Percentiles rank a stretch among this genome's conserved stretches.
Evolutionary conservation across 768 basidiomycete genomes (phyloP).

Genomic region (Rhodotorula kratochvilovae): DNA sequence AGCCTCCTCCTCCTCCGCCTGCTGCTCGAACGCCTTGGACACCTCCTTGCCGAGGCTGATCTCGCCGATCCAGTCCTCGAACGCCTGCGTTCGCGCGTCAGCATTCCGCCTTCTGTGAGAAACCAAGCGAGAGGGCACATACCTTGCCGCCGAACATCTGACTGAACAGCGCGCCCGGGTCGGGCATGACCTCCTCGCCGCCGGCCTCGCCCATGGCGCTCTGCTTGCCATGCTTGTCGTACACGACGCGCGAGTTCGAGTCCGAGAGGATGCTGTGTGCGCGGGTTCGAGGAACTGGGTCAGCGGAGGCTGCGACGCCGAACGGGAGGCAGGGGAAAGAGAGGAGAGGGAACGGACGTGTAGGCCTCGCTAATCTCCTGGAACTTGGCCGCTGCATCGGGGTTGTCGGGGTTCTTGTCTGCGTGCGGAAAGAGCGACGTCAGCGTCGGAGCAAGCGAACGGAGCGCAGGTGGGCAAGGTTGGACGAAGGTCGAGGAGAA

Average conservation of each 20-base stretch:
- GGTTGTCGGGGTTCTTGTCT: conserved; percentile 65
- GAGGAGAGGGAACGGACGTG: conserved; percentile 61
- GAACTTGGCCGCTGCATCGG: conserved; percentile 94
- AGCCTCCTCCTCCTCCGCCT: conserved; percentile 45
- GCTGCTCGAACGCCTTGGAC: conserved; percentile 22
- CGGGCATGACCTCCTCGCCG: conserved; percentile 61
- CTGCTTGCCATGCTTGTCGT: conserved; percentile 90
- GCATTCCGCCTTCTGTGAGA: too few relatives aligned
- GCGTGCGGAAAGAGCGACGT: too few relatives aligned
- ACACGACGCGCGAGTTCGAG: conserved; percentile 77
- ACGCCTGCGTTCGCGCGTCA: not conserved
- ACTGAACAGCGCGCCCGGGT: conserved; percentile 90
- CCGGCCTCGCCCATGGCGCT: conserved; percentile 57
- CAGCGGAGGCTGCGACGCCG: not conserved
- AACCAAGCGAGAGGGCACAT: not conserved
- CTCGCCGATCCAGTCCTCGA: conserved; percentile 74
- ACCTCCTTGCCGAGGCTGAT: conserved; percentile 77
- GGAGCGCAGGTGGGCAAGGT: too few relatives aligned
- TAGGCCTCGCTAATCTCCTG: conserved; percentile 96
- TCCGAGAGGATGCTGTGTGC: conserved; percentile 41
- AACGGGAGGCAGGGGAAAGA: conserved; percentile 58
- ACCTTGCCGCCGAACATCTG: conserved; percentile 74
- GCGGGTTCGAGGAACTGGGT: not conserved
- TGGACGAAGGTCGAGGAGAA: conserved; percentile 1
- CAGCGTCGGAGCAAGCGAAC: too few relatives aligned